These are phyloP conservation scores for Pythium apleroticum DNA, from an alignment of 352 stramenopile species.

Conservation along the genomic window DNA sequence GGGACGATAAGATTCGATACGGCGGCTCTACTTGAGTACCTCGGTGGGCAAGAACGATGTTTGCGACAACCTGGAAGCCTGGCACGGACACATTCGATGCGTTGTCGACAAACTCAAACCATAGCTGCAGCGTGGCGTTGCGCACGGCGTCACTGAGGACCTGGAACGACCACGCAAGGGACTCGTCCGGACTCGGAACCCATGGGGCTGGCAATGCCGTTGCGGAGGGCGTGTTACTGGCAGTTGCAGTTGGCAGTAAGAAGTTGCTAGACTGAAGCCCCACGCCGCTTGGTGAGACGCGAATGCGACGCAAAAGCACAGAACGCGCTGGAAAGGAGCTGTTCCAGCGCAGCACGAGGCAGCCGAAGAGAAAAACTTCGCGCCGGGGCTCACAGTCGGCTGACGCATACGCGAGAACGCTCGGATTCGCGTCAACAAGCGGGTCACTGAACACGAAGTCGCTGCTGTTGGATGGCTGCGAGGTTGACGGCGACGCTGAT, in stretches of 20 bases:
- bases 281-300: constrained; percentile 3
- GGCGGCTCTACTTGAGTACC: not conserved
- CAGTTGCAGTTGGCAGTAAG: not conserved
- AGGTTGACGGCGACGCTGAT: too few species aligned
- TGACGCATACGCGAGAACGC: constrained; percentile 3
- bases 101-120: constrained; percentile 2
- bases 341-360: constrained; percentile 13
- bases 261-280: constrained; percentile 6
- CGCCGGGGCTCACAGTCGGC: not conserved
- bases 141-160: constrained; percentile 1
- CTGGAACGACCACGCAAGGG: constrained; percentile 8
- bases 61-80: not conserved
- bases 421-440: constrained; percentile 4
- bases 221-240: not conserved
- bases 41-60: constrained; percentile 4
- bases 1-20: constrained; percentile 3
- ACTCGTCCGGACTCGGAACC: not conserved
- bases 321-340: constrained; percentile 6
- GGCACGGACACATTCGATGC: not conserved
- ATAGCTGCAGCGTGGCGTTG: constrained; percentile 3
- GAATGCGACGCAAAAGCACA: constrained; percentile 10
- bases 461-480: not conserved
- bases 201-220: constrained; percentile 2
- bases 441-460: constrained; percentile 10
- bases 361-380: constrained; percentile 6